Base-by-base conservation (phyloP, 768 basidiomycete species). In the Tylopilus vinaceipallidus region DNA sequence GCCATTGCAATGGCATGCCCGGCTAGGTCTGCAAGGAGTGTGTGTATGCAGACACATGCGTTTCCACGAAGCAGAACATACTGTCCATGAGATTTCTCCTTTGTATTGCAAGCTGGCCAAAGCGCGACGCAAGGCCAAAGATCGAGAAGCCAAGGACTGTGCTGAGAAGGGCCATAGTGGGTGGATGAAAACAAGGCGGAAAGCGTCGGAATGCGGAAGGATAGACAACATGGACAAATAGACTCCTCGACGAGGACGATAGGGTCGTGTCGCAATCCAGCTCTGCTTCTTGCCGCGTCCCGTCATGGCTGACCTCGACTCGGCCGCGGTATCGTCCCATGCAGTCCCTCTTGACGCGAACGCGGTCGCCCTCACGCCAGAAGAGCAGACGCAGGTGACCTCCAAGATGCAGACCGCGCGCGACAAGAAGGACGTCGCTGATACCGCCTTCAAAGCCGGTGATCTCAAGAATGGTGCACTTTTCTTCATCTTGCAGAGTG, bases 31-130 rank as follows among this genome's bases (percentile, higher is more conserved):
- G 60, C 43, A 30, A 42, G 34, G 20, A 44, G 45, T 12, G 43
- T 24, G n/a, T 10, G 27, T 12, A 20, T 24, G 17, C 23, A 13
- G 4, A 34, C n/a, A 38, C 13, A 19, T 11, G 33, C 22, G 36
- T 3, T 27, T 16, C n/a, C 35, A 35, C 9, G 26, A 10, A 30
- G 13, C 32, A 47, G 47, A 19, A 80, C 91, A 66, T 64, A 95
- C 93, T 91, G 39, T 83, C 78, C 69, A 88, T 80, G 52, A 94
- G 77, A 63, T 84, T 83, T 61, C 87, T 77, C 64, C 78, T 84
- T 69, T 91, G 86, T 61, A 97, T 87, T 46, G 86, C 87, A 20
- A 97, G 82, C 71, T 95, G 92, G 59, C 89, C 91, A 52, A 92
- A 75, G 51, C 94, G 79, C 17, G 86, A 83, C 19, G 84, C 84